Base-by-base conservation (phyloP, 2,329 filamentous ascomycete genomes). In the Helotiales sp. region DNA sequence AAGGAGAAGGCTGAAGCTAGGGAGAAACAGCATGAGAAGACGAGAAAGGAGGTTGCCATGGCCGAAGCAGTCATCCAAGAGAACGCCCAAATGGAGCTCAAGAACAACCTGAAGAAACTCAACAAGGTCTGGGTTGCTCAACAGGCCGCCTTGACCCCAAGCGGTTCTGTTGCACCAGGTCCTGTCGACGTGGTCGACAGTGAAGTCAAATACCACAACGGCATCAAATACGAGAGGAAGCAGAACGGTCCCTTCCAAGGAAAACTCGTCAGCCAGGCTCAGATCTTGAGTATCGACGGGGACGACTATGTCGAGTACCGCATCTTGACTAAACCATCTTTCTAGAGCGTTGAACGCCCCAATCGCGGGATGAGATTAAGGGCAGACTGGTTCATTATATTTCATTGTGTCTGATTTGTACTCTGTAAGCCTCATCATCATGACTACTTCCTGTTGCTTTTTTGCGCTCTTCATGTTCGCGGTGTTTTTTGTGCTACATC, bases 231-330 rank as follows among this genome's bases (percentile, higher is more conserved):
- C 70, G 86, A 88, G 76, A 83, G 87, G 63, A 89, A 88, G 78
- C 77, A 82, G 34, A 87, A 78, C 3, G 88, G 88, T 0, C 86
- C 87, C 0, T 89, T 90, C 67, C 80, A 83, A 69, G 87, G 87
- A 26, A 88, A 89, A 75, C 82, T 89, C n/a, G 87, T 88, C 32
- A 87, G 85, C 55, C 83, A 86, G 67, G 85, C 87, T 5, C 84
- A 83, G 10, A 86, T 90, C 24, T 83, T 90, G 72, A 88, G 80
- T 57, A 90, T 90, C 67, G 87, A 90, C 67, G 88, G 87, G 24
- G 87, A 90, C 74, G 88, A 90, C 69, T 90, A 87, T 68, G 87
- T 90, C 37, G 88, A 90, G 75, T 90, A 90, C 70, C 83, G 87
- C 1, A 86, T 90, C 1, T 82, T 90, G 28, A 89, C 85, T 0